These are phyloP conservation scores for Leccinum olivaceopallidum DNA, from an alignment of 768 basidiomycete genomes.

Conservation along the genomic window DNA sequence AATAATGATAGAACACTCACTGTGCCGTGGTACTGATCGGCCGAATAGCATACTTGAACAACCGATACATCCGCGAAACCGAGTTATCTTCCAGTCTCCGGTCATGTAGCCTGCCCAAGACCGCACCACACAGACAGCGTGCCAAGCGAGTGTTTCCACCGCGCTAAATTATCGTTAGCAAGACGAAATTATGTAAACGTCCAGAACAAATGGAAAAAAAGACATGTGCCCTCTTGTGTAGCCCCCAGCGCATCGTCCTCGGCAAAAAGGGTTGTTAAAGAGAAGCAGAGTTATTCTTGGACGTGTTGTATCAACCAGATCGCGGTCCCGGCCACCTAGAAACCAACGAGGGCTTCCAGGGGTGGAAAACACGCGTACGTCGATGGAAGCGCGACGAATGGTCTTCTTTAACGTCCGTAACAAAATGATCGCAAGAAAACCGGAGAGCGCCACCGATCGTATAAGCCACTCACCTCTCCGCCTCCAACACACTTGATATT, in stretches of 20 bases:
- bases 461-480: slow-evolving; percentile 50
- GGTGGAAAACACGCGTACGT: slow-evolving; percentile 34
- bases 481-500: slow-evolving; percentile 20
- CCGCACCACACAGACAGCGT: slow-evolving; percentile 82
- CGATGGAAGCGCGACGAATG: slow-evolving; percentile 72
- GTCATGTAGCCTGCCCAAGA: slow-evolving; percentile 70
- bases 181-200: slow-evolving; percentile 17
- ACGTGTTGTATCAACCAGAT: slow-evolving; percentile 92
- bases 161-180: slow-evolving; percentile 39
- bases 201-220: slow-evolving; percentile 3
- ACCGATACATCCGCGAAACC: slow-evolving; percentile 53
- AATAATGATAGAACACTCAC: slow-evolving; percentile 41
- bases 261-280: slow-evolving; percentile 85
- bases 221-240: slow-evolving; percentile 84
- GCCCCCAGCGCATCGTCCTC: slow-evolving; percentile 78
- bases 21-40: slow-evolving; percentile 60
- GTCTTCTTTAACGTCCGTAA: slow-evolving; percentile 89
- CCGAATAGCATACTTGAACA: slow-evolving; percentile 84
- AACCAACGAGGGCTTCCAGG: slow-evolving; percentile 65
- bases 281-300: slow-evolving; percentile 67
- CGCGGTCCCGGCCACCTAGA: slow-evolving; percentile 22
- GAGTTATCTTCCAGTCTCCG: slow-evolving; percentile 36
- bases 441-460: slow-evolving; percentile 2
- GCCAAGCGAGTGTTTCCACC: slow-evolving; percentile 64
- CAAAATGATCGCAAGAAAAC: slow-evolving; percentile 2